These are phyloP conservation scores for Radiomyces spectabilis DNA, from an alignment of 192 early-diverging fungal species.

Conservation along the genomic window DNA sequence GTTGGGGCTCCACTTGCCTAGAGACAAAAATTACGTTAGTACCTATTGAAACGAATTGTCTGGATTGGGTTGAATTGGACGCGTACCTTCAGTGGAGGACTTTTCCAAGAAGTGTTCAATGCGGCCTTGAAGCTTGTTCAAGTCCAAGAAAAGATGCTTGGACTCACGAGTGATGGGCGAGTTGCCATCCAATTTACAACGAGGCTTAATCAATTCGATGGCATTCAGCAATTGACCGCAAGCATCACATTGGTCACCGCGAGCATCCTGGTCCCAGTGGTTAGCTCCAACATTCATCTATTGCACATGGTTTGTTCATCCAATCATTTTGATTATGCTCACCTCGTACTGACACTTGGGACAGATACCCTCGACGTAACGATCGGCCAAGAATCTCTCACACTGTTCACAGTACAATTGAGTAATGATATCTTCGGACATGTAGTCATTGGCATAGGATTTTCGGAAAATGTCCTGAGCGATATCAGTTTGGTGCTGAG, in stretches of 20 bases:
- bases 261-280: slow-evolving; percentile 81
- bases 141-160: slow-evolving; percentile 86
- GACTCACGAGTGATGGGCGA: slow-evolving; percentile 76
- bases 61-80: background rate
- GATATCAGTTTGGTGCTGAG: slow-evolving; percentile 85
- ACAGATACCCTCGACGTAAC: slow-evolving; percentile 95
- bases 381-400: slow-evolving; percentile 89
- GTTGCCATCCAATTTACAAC: slow-evolving; percentile 88
- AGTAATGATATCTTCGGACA: slow-evolving; percentile 67
- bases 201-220: slow-evolving; percentile 85
- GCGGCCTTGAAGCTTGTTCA: slow-evolving; percentile 64
- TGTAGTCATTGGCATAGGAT: slow-evolving; percentile 60
- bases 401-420: slow-evolving; percentile 91
- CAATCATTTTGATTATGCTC: slow-evolving; percentile 12
- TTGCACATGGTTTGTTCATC: background rate
- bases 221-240: slow-evolving; percentile 90
- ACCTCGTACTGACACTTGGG: slow-evolving; percentile 80
- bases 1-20: slow-evolving; percentile 76
- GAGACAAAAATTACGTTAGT: background rate
- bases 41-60: too few relatives aligned
- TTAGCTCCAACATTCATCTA: background rate
- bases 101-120: slow-evolving; percentile 72
- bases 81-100: slow-evolving; percentile 55
- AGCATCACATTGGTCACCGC: slow-evolving; percentile 98
- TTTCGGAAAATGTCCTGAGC: slow-evolving; percentile 84